Conservation (phyloP, 768 basidiomycete species). For the Collybia sp. region DNA sequence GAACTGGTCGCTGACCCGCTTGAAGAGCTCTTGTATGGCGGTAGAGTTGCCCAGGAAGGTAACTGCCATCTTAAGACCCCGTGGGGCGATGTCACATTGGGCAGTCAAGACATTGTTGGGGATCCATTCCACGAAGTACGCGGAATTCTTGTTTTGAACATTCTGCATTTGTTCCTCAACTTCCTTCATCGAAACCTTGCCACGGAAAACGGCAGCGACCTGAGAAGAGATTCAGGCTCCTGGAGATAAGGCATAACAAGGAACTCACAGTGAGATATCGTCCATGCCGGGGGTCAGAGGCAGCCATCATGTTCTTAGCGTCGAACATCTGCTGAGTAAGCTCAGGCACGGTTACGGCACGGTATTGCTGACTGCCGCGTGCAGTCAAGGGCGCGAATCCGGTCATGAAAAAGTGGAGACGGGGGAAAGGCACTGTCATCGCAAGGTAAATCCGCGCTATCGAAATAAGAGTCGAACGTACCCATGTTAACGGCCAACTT, state of each 20-base stretch:
- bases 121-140: constrained; percentile 99
- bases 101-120: constrained; percentile 98
- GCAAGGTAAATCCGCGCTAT: background rate
- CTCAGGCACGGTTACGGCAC: constrained; percentile 95
- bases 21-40: constrained; percentile 97
- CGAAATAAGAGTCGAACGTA: constrained; percentile 26
- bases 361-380: constrained; percentile 91
- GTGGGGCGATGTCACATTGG: constrained; percentile 96
- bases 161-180: constrained; percentile 99
- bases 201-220: constrained; percentile 97
- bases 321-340: constrained; percentile 99
- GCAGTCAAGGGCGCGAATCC: constrained; percentile 94
- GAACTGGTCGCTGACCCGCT: constrained; percentile 98
- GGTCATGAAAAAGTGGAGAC: constrained; percentile 99
- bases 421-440: constrained; percentile 87
- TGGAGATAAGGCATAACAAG: background rate
- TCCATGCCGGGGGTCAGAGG: constrained; percentile 93
- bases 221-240: constrained; percentile 14
- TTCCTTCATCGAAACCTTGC: constrained; percentile 99
- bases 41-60: constrained; percentile 98
- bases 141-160: constrained; percentile 96
- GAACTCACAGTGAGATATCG: constrained; percentile 87
- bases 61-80: constrained; percentile 94
- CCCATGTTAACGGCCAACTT: constrained; percentile 99
- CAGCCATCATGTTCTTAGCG: constrained; percentile 99